Evolutionary conservation across 2,329 filamentous ascomycete genomes (phyloP).

Genomic region (Colletotrichum sublineola): DNA sequence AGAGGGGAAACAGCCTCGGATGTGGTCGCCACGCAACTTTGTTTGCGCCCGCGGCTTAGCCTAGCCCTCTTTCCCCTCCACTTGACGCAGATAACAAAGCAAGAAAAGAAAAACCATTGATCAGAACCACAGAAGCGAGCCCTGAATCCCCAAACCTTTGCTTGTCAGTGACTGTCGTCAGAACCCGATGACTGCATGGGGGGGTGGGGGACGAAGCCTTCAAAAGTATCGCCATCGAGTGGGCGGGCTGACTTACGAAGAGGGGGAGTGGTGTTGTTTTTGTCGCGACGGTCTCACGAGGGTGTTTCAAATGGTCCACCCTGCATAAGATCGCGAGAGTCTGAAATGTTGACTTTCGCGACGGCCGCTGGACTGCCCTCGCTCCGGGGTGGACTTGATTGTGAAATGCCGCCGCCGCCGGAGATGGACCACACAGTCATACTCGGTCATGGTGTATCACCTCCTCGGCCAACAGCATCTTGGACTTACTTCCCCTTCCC

Average conservation of each 20-base stretch:
- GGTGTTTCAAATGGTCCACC: background rate
- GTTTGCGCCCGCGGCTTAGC: background rate
- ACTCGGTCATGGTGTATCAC: background rate
- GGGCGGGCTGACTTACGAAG: no score
- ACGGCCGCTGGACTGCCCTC: background rate
- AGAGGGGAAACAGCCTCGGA: slow-evolving; percentile 12
- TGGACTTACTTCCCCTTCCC: no score
- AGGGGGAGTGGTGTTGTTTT: background rate
- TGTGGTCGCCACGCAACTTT: slow-evolving; percentile 12
- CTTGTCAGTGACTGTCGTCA: slow-evolving; percentile 1
- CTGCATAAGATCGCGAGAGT: background rate
- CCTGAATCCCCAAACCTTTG: background rate
- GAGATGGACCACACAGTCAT: background rate
- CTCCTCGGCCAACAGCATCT: background rate
- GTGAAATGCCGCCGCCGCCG: background rate
- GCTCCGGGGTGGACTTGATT: background rate
- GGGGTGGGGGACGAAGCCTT: background rate
- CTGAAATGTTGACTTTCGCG: background rate
- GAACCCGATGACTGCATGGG: background rate
- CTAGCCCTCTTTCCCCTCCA: background rate
- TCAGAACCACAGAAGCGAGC: slow-evolving; percentile 4
- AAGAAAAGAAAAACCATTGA: slow-evolving; percentile 14
- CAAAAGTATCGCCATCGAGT: background rate
- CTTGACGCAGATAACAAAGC: slow-evolving; percentile 1
- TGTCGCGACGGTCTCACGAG: background rate